Evolutionary conservation across 2,329 filamentous ascomycete genomes (phyloP), one percentile per base, ranked within the genome.

Genomic region (Annulohypoxylon truncatum): DNA sequence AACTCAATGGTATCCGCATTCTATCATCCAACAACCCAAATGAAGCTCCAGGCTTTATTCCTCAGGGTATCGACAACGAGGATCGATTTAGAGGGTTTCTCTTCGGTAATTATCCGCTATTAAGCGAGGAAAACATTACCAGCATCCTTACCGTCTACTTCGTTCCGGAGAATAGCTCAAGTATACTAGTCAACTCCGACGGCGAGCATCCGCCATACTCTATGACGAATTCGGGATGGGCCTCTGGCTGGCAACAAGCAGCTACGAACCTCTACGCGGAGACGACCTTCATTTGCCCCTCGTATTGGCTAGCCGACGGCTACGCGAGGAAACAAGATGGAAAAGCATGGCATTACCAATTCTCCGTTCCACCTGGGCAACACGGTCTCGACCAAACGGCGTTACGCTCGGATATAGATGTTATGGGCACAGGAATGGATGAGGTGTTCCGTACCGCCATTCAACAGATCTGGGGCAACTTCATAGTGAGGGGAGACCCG

Each of bases 181-280:
- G 55, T 12, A 72, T 77, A 4, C 71, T 74, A 24, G 82, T 75
- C 55, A 78, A 82, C 46, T 81, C 81, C 0, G 67, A 76, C 24
- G 81, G 80, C 10, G 67, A 77, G 46, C 66, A 63, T 4, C 75
- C 77, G 2, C 78, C 80, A 1, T 87, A 80, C 3, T 84, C 85
- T 1, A 75, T 87, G 18, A 84, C 84, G 35, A 79, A 84, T 40
- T 84, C 82, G 18, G 77, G 79, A 28, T 79, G 80, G 31, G 84
- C 78, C 1, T 82, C 80, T 1, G 86, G 86, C 22, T 84, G 86
- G 71, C 85, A 87, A 66, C 85, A 89, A 70, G 80, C 82, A 24
- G 83, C 80, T 7, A 76, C 80, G 64, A 84, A 86, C 71, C 82
- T 88, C 50, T 84, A 83, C 66, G 84, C 82, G 42, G 86, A 89